Evolutionary conservation across 192 early-diverging fungal species (phyloP), one percentile per base, ranked within the genome.

Genomic region (Backusella liffmaniae): DNA sequence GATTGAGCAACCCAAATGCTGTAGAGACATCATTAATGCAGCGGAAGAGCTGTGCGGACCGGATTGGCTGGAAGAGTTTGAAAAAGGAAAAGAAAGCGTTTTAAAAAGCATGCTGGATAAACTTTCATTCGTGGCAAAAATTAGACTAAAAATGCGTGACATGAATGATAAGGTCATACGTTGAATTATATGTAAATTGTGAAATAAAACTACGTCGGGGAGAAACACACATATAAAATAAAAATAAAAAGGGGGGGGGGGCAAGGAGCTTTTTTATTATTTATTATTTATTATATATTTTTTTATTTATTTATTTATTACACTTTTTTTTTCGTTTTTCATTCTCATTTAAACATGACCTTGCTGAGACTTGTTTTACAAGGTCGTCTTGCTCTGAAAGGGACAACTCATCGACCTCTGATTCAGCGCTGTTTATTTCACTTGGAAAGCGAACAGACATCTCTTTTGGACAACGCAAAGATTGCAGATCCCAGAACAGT

Each of bases 81-180:
- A 71, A 30, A 71, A 32, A 32, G 70, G 70, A 32, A 71, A 71
- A 18, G 70, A 71, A 18, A 41, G 42, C 32, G 70, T 16, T 9
- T 32, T 71, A 9, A 44, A 44, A 49, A 49, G 42, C 7, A 71
- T 71, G 44, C 16, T 71, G 44, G 70, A 71, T 30, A 71, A 71
- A 41, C 39, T 71, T 41, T 44, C 70, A 6, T 71, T 71, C 9
- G 44, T 71, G 34, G 70, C 70, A 6, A 36, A 71, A 71, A 71
- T 71, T 71, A 71, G 70, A 71, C 42, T 71, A 71, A 71, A 71
- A 44, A 13, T 71, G 44, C 70, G 70, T 49, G 70, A 71, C 16
- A 30, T 71, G 7, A 49, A 49, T 44, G 21, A 36, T 12, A 36
- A n/a, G 42, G 42, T 49, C 44, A 71, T 26, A 29, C 70, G 70